Evolutionary conservation across 228 moss, liverwort and hornwort species (phyloP).

Genomic region (Sphagnum magellanicum): DNA sequence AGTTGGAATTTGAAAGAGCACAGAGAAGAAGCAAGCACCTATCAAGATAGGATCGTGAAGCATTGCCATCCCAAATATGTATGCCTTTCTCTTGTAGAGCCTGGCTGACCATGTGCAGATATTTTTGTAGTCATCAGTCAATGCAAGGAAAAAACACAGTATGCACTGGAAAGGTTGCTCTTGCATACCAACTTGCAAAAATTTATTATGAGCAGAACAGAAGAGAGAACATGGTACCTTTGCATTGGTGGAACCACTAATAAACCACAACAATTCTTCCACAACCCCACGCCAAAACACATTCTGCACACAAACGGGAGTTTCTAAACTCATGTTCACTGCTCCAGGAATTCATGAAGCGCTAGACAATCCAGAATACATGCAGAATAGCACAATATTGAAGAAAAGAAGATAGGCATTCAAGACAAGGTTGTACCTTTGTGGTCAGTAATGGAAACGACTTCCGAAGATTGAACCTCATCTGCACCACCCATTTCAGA

Average conservation of each 20-base stretch:
- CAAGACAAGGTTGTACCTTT: slow-evolving; percentile 32
- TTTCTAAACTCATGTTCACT: neutral
- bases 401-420: neutral
- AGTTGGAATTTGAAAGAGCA: too few species aligned
- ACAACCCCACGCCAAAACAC: slow-evolving; percentile 89
- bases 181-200: too few species aligned
- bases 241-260: slow-evolving; percentile 87
- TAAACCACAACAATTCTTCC: slow-evolving; percentile 94
- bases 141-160: too few species aligned
- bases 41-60: slow-evolving; percentile 67
- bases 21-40: slow-evolving; percentile 19
- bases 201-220: too few species aligned
- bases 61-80: slow-evolving; percentile 87
- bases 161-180: too few species aligned
- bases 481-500: slow-evolving; percentile 29
- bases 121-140: neutral
- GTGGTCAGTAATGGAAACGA: slow-evolving; percentile 90
- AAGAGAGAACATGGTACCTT: slow-evolving; percentile 30
- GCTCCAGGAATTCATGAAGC: too few species aligned
- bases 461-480: slow-evolving; percentile 84
- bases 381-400: too few species aligned
- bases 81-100: slow-evolving; percentile 80
- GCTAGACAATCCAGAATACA: too few species aligned
- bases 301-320: slow-evolving; percentile 32
- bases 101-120: slow-evolving; percentile 9